These are phyloP conservation scores for Macrotyloma uniflorum DNA, from an alignment of 306 rosid species.

Conservation along the genomic window DNA sequence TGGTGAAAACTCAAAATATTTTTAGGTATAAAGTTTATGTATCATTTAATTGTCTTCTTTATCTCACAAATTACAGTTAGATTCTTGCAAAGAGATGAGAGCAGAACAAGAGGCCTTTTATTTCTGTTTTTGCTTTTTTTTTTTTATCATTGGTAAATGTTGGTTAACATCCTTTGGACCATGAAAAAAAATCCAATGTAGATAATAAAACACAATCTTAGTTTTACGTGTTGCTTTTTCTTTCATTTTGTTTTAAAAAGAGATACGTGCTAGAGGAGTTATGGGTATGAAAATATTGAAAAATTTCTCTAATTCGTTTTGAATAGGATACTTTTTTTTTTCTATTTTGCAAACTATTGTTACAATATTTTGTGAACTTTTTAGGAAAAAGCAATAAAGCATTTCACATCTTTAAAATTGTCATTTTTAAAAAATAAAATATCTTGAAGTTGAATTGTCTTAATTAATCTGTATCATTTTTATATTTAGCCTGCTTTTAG, in stretches of 20 bases:
- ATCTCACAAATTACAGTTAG: not conserved
- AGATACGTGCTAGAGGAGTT: no score
- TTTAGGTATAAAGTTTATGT: constrained; percentile 6
- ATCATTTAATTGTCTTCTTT: not conserved
- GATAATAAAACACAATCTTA: not conserved
- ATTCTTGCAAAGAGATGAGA: not conserved
- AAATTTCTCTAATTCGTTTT: not conserved
- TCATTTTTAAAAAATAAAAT: not conserved
- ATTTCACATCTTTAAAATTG: no score
- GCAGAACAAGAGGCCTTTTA: not conserved
- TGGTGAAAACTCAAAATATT: constrained; percentile 65
- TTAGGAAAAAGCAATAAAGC: not conserved
- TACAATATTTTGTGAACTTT: not conserved
- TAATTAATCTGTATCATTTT: not conserved
- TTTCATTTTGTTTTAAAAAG: not conserved
- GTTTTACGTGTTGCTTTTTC: not conserved
- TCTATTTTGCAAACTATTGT: not conserved
- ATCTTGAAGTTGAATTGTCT: not conserved
- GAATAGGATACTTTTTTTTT: no score
- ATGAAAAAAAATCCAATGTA: not conserved
- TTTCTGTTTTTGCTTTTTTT: not conserved
- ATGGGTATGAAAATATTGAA: no score
- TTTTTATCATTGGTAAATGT: no score
- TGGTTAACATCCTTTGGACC: not conserved
- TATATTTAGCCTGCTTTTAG: not conserved